phyloP scores from a whole-genome alignment of 106 monocot species.

The Amphibolis antarctica region DNA sequence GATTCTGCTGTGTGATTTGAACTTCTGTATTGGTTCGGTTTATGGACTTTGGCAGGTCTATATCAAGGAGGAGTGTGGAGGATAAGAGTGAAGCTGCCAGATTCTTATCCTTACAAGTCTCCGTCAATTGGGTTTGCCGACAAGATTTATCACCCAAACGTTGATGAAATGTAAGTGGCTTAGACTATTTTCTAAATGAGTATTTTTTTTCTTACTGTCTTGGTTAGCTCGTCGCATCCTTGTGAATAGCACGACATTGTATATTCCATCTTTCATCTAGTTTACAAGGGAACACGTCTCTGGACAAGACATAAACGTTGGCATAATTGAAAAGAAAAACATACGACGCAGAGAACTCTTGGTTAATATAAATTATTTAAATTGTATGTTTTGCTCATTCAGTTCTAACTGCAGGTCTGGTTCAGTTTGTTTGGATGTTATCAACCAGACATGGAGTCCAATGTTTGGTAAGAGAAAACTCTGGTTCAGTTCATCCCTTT shows the following conservation, averaged over 20 bases:
- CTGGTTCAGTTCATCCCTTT: too few relatives aligned
- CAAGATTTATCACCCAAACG: constrained; percentile 33
- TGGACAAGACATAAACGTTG: too few relatives aligned
- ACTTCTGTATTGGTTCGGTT: too few relatives aligned
- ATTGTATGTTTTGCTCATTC: not conserved
- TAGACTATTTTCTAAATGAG: too few relatives aligned
- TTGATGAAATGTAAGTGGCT: constrained; percentile 27
- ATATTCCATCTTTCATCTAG: too few relatives aligned
- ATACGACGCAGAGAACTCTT: too few relatives aligned
- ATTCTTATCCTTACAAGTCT: constrained; percentile 32
- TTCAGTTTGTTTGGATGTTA: constrained; percentile 33
- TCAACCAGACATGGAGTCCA: constrained; percentile 32
- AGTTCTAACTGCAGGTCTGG: constrained; percentile 20
- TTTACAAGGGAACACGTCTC: too few relatives aligned
- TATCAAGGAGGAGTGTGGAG: constrained; percentile 29
- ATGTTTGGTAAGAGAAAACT: constrained; percentile 21
- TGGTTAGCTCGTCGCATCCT: too few relatives aligned
- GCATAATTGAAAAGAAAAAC: too few relatives aligned
- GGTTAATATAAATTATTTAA: too few relatives aligned
- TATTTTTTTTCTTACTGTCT: too few relatives aligned
- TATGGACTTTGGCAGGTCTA: constrained; percentile 12
- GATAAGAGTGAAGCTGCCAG: constrained; percentile 20
- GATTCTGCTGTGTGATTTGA: not conserved
- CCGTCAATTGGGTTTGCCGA: constrained; percentile 30
- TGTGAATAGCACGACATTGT: too few relatives aligned